Percentiles rank a stretch among this genome's conserved stretches.
phyloP scores from a whole-genome alignment of 208 protist species.

The Histomonas meleagridis region DNA sequence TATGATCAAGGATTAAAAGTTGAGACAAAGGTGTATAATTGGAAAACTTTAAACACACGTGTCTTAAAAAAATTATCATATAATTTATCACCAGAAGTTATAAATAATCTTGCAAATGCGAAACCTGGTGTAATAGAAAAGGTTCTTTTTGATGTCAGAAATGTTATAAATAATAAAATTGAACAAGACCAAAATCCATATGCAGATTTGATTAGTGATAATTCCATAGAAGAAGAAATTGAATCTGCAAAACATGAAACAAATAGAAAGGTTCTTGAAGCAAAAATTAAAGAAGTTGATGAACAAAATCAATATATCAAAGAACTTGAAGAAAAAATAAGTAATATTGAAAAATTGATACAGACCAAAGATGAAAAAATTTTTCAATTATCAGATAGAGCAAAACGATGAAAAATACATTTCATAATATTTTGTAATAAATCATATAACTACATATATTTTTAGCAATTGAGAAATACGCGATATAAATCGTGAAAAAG shows the following conservation, averaged over 20 bases:
- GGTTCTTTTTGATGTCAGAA: slow-evolving; percentile 66
- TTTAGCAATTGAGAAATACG: too few species aligned
- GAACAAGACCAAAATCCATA: neutral
- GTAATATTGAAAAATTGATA: neutral
- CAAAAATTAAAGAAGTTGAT: neutral
- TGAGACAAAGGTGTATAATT: slow-evolving; percentile 81
- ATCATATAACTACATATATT: too few species aligned
- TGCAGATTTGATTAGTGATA: neutral
- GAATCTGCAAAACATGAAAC: neutral
- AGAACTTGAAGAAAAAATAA: neutral
- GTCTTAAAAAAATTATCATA: slow-evolving; percentile 79
- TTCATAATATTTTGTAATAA: too few species aligned
- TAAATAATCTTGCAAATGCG: slow-evolving; percentile 69
- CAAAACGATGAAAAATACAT: too few species aligned
- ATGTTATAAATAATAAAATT: neutral
- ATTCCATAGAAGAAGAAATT: slow-evolving; percentile 3
- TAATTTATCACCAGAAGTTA: slow-evolving; percentile 64
- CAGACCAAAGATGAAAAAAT: neutral
- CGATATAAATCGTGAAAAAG: too few species aligned
- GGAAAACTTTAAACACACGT: slow-evolving; percentile 76
- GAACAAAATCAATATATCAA: neutral
- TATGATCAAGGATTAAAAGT: slow-evolving; percentile 72
- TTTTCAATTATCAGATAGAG: neutral
- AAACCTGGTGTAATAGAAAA: slow-evolving; percentile 73
- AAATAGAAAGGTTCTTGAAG: neutral